Percentiles rank a stretch among this genome's conserved stretches.
phyloP scores from a whole-genome alignment of 2,329 filamentous ascomycete genomes.

The Clarireedia homoeocarpa region DNA sequence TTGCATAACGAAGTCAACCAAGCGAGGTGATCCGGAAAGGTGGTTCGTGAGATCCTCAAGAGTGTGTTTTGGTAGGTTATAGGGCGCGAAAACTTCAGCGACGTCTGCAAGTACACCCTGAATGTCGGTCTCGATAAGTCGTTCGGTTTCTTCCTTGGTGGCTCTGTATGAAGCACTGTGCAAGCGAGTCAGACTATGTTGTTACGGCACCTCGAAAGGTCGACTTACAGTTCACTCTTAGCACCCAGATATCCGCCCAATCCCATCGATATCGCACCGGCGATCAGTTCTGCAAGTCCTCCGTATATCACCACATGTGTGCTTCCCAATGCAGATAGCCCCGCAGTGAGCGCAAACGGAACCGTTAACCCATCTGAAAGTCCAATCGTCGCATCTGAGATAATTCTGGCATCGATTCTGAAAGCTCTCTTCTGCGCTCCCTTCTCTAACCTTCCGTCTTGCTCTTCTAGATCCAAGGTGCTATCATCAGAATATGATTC shows the following conservation, averaged over 20 bases:
- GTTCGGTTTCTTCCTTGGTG: constrained; percentile 22
- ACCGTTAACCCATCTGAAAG: constrained; percentile 56
- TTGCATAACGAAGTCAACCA: constrained; percentile 34
- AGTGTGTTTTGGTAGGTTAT: constrained; percentile 26
- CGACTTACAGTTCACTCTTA: constrained; percentile 34
- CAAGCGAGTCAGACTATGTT: constrained; percentile 14
- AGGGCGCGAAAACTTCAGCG: constrained; percentile 30
- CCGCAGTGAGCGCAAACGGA: constrained; percentile 55
- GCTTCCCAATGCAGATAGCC: constrained; percentile 41
- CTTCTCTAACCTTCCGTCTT: constrained; percentile 15
- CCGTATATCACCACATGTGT: constrained; percentile 48
- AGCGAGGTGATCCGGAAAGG: constrained; percentile 26
- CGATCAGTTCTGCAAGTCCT: constrained; percentile 52
- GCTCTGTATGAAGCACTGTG: constrained; percentile 28
- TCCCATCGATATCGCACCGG: constrained; percentile 56
- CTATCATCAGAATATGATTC: not conserved
- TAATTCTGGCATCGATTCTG: constrained; percentile 28
- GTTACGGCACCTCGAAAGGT: not conserved
- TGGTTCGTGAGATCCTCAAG: constrained; percentile 30
- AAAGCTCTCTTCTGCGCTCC: constrained; percentile 21
- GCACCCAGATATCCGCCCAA: constrained; percentile 52
- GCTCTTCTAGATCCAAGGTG: constrained; percentile 22
- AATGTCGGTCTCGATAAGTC: constrained; percentile 21
- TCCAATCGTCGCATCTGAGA: constrained; percentile 51
- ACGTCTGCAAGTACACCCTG: constrained; percentile 24